Evolutionary conservation across 2,329 filamentous ascomycete species (phyloP).

Genomic region (Ascochyta pisi): DNA sequence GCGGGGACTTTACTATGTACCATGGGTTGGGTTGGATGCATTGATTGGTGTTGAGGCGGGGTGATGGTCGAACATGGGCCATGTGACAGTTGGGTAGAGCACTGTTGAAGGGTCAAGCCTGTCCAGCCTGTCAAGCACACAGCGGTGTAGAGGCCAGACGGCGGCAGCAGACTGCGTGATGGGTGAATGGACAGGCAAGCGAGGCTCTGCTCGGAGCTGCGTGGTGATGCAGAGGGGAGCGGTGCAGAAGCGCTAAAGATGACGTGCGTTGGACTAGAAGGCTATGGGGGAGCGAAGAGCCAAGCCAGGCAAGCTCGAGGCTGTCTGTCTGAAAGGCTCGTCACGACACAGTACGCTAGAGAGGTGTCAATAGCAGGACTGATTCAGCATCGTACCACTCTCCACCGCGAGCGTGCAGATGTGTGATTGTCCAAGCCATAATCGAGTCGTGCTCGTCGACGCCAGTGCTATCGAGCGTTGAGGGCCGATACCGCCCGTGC

Average conservation of each 20-base stretch:
- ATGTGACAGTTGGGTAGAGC: slow-evolving; percentile 1
- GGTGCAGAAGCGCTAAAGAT: slow-evolving; percentile 16
- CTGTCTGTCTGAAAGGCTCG: neutral
- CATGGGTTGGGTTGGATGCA: neutral
- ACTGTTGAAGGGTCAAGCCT: slow-evolving; percentile 6
- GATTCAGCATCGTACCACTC: slow-evolving; percentile 13
- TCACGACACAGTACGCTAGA: slow-evolving; percentile 11
- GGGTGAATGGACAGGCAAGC: slow-evolving; percentile 1
- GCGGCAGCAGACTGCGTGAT: neutral
- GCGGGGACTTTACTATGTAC: neutral
- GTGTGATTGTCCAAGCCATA: neutral
- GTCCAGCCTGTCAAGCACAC: neutral
- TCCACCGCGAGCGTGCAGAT: neutral
- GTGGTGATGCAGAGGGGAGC: slow-evolving; percentile 3
- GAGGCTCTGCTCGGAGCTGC: slow-evolving; percentile 8
- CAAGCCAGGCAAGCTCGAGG: neutral
- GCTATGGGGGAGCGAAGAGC: slow-evolving; percentile 11
- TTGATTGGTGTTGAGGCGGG: neutral
- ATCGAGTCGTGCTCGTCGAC: slow-evolving; percentile 2
- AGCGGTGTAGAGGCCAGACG: slow-evolving; percentile 4
- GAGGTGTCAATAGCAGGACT: neutral
- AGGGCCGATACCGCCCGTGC: slow-evolving; percentile 11
- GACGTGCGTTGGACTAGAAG: slow-evolving; percentile 14
- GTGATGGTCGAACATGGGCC: neutral
- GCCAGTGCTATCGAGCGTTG: slow-evolving; percentile 11